Conservation (phyloP, 177 flowering plant genomes). For the Vitis hybrid region DNA sequence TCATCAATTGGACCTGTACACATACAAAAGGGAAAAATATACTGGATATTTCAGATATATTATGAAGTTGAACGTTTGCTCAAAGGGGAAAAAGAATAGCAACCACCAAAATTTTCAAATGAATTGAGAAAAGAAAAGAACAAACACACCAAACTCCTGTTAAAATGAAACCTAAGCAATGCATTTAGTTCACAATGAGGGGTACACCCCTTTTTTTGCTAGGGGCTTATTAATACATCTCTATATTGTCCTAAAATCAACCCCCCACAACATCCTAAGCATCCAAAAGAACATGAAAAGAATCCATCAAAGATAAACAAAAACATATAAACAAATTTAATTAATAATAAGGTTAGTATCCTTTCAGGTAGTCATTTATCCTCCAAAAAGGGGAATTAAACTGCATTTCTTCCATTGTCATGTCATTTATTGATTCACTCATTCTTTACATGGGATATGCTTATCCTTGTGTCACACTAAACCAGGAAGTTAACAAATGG, state of each 20-base stretch:
- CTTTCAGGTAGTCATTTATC: too few species aligned
- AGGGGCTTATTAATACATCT: neutral
- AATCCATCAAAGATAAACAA: neutral
- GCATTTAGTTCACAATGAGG: too few species aligned
- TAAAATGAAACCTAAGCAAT: too few species aligned
- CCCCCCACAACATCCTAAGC: neutral
- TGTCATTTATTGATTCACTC: too few species aligned
- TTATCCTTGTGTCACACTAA: too few species aligned
- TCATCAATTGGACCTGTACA: conserved; percentile 58
- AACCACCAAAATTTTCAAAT: neutral
- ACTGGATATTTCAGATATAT: conserved; percentile 5
- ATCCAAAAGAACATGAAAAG: neutral
- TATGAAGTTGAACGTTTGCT: neutral
- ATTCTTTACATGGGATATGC: too few species aligned
- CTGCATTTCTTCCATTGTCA: too few species aligned
- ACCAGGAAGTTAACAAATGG: too few species aligned
- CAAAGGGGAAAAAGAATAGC: neutral
- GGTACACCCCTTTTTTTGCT: too few species aligned
- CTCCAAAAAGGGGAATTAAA: too few species aligned
- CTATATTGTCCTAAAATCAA: neutral
- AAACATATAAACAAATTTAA: too few species aligned
- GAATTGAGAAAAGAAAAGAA: neutral
- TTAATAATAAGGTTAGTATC: too few species aligned
- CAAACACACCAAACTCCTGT: neutral
- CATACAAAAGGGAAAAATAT: neutral